Evolutionary conservation across 2,329 filamentous ascomycete genomes (phyloP).

Genomic region (Plenodomus lindquistii): DNA sequence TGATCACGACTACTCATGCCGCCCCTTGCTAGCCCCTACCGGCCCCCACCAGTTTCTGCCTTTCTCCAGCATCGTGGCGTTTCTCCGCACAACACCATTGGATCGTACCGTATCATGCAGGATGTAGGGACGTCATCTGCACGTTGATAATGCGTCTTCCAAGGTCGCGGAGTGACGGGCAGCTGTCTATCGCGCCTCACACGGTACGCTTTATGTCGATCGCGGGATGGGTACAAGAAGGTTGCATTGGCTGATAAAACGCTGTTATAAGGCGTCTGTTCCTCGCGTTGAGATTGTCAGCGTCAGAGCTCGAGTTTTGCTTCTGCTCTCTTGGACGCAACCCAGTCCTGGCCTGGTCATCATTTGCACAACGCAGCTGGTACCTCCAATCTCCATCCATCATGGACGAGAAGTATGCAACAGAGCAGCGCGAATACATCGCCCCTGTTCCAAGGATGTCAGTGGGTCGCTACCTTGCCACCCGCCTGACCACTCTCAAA

Average conservation of each 20-base stretch:
- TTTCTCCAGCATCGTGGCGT: neutral
- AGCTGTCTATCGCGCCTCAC: neutral
- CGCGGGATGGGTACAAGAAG: no score
- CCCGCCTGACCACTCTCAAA: conserved; percentile 58
- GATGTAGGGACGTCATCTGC: conserved; percentile 19
- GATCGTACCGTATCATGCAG: conserved; percentile 1
- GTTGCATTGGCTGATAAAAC: neutral
- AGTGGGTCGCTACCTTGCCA: conserved; percentile 55
- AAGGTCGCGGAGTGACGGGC: neutral
- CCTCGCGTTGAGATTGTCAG: no score
- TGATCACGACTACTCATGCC: conserved; percentile 8
- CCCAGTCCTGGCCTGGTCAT: no score
- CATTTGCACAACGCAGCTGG: neutral
- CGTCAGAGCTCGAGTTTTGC: no score
- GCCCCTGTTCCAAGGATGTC: conserved; percentile 19
- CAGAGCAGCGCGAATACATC: conserved; percentile 21
- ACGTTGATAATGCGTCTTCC: neutral
- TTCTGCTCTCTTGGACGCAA: no score
- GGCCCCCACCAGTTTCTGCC: neutral
- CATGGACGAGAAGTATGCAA: conserved; percentile 22
- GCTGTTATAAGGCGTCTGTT: no score
- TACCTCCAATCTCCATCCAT: conserved; percentile 10
- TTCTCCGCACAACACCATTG: conserved; percentile 3
- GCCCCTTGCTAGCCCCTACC: neutral
- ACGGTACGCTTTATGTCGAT: no score